Evolutionary conservation across 192 early-diverging fungal genomes (phyloP), one percentile per base, ranked within the genome.

Genomic region (Bifiguratus adelaidae): DNA sequence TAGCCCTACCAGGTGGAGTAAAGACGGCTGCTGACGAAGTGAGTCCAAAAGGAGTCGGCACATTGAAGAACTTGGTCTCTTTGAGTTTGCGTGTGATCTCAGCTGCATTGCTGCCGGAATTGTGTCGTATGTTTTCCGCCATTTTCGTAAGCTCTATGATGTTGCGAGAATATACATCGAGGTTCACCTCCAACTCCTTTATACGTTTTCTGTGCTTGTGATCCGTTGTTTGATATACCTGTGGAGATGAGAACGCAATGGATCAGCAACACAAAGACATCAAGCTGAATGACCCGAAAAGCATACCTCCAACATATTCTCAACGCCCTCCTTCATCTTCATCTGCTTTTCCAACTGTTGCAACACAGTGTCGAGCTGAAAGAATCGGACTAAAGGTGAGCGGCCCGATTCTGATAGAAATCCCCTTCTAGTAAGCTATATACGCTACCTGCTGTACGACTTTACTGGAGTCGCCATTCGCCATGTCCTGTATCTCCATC

Each of bases 1-100:
- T 56, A 83, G 70, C n/a, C 74, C 75, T 50, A 76, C 74, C 22
- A 78, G 75, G 44, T 84, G 85, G 16, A 76, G 62, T 61, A 78
- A 84, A 61, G 34, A 84, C 83, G 21, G 81, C 77, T 29, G 82
- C 77, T 23, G 82, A 84, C 72, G 76, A 84, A 78, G 80, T 86
- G 56, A 80, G 79, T 58, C 80, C 81, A 36, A 25, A 80, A 72
- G 41, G 71, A 70, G 4, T 40, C 5, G 5, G 4, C 7, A 40
- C 16, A 4, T 20, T 4, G 37, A 21, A 4, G 33, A 46, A 53
- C 8, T 34, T 38, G 44, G 50, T 29, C 12, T 36, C 40, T 15
- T 48, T 47, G 21, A 60, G 24, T 36, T 53, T 41, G 19, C 41
- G 25, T 20, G 21, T 24, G 4, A 50, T 36, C 20, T 58, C 47